Percentiles rank a stretch among this genome's conserved stretches.
Evolutionary conservation across 1,284 basidiomycete species (phyloP).

Genomic region (Ganoderma lingzhi): DNA sequence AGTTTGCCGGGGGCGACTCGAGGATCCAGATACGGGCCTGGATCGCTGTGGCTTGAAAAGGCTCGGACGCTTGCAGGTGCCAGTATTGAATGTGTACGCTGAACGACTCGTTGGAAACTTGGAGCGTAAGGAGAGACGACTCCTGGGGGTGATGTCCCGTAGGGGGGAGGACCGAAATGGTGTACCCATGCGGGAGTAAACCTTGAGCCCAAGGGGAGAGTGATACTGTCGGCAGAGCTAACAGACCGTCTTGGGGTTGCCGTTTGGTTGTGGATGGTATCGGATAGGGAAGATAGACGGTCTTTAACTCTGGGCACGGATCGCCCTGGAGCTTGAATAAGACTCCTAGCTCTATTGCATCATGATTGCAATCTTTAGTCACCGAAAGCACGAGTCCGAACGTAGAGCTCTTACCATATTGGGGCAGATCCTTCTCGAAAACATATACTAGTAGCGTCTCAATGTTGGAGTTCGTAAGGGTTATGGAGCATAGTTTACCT

Average conservation of each 20-base stretch:
- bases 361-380: too few species aligned
- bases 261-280: neutral
- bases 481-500: too few species aligned
- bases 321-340: too few species aligned
- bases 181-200: neutral
- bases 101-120: neutral
- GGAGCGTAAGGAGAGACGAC: neutral
- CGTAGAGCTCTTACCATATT: too few species aligned
- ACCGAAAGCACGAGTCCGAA: too few species aligned
- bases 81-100: neutral
- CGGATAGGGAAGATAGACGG: neutral
- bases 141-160: neutral
- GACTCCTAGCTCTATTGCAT: too few species aligned
- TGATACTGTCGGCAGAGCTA: neutral
- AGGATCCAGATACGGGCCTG: neutral
- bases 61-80: neutral
- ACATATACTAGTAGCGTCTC: too few species aligned
- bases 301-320: too few species aligned
- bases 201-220: neutral
- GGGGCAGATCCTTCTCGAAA: too few species aligned
- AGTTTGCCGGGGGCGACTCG: neutral
- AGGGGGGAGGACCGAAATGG: neutral
- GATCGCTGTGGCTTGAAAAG: neutral
- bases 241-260: neutral
- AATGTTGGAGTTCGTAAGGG: neutral